These are phyloP conservation scores for Agastache rugosa DNA, from an alignment of 257 asterid genomes.

Conservation along the genomic window DNA sequence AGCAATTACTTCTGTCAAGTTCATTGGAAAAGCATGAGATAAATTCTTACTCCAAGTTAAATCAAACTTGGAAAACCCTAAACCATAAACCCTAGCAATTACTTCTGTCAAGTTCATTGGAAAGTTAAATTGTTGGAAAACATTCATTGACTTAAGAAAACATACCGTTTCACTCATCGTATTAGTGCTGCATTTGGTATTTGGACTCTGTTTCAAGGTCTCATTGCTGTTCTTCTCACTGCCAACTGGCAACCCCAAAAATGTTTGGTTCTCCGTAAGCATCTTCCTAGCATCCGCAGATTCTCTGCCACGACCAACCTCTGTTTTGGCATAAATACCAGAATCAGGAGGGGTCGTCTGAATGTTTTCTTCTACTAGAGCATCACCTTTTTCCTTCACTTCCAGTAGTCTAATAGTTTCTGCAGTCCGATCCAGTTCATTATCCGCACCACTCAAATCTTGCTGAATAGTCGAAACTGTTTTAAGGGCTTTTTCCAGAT, in stretches of 20 bases:
- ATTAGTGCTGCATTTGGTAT: constrained; percentile 40
- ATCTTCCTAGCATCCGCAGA: constrained; percentile 26
- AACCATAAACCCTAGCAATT: no score
- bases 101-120: no score
- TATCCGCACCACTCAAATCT: constrained; percentile 30
- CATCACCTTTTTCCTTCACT: constrained; percentile 34
- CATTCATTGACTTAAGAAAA: constrained; percentile 9
- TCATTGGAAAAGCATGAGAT: neutral
- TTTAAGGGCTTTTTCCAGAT: constrained; percentile 1
- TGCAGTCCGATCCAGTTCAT: neutral
- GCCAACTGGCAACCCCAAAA: constrained; percentile 35
- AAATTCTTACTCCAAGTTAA: neutral
- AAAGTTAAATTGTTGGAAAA: neutral
- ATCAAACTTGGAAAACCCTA: no score
- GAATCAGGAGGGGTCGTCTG: constrained; percentile 77
- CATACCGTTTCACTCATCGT: constrained; percentile 48
- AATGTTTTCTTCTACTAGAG: constrained; percentile 40
- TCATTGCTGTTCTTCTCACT: constrained; percentile 26
- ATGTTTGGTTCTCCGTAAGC: constrained; percentile 27
- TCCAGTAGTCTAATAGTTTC: neutral
- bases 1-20: neutral
- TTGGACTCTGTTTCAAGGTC: constrained; percentile 34
- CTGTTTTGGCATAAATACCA: constrained; percentile 42
- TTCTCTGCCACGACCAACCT: constrained; percentile 20
- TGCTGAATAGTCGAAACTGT: constrained; percentile 26